These are phyloP conservation scores for Gynostemma pentaphyllum DNA, from an alignment of 306 rosid species.

Conservation along the genomic window DNA sequence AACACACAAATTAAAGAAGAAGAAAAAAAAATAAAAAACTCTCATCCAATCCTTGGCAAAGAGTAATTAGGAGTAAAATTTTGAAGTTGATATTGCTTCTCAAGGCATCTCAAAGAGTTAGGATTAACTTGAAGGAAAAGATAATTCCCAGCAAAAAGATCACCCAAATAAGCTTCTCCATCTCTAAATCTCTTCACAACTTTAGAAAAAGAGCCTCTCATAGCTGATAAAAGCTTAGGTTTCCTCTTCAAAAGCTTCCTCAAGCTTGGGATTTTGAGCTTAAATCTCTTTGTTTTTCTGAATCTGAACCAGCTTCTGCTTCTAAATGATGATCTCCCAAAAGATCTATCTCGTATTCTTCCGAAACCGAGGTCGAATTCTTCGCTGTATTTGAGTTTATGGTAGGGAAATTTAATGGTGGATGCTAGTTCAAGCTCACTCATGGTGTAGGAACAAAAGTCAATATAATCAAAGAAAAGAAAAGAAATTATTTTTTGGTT, in stretches of 20 bases:
- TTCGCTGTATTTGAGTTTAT: neutral
- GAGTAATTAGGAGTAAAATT: neutral
- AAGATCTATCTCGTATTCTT: no score
- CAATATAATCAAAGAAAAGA: no score
- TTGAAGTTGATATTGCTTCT: neutral
- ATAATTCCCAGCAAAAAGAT: conserved; percentile 15
- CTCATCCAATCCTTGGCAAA: neutral
- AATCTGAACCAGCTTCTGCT: conserved; percentile 3
- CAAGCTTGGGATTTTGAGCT: neutral
- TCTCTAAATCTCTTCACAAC: conserved; percentile 9
- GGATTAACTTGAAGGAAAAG: conserved; percentile 12
- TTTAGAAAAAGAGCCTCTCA: conserved; percentile 1
- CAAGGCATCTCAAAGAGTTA: neutral
- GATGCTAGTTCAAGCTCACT: neutral
- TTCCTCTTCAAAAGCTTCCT: conserved; percentile 6
- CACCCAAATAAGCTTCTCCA: conserved; percentile 12
- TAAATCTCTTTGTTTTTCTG: neutral
- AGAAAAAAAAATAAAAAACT: neutral
- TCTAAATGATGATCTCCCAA: neutral
- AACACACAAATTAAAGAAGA: neutral
- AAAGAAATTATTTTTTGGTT: no score
- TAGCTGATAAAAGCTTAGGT: neutral
- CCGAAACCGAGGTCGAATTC: no score
- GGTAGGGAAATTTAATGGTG: neutral
- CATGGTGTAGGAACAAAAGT: neutral